Evolutionary conservation across 2,329 filamentous ascomycete genomes (phyloP), one percentile per base, ranked within the genome.

Genomic region (Pseudocercospora vitis): DNA sequence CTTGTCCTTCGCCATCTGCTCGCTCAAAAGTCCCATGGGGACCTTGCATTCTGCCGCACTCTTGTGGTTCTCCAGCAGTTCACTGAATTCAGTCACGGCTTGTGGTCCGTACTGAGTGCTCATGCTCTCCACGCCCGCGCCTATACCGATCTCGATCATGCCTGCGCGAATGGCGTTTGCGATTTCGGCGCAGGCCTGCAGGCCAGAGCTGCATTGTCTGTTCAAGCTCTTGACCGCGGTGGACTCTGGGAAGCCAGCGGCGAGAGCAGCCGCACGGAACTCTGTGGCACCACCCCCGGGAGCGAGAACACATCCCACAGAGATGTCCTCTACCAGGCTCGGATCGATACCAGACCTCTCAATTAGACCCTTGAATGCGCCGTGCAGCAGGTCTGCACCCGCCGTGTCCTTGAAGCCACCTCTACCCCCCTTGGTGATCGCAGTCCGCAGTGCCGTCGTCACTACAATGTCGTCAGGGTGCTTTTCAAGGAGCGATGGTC

Each of bases 81-180:
- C 89, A 24, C 89, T 94, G 81, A 97, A 96, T 74, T 97, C 94
- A 58, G 86, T 83, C 12, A 97, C 92, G 57, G 94, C 94, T 39
- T 78, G 80, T 19, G 92, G 91, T 28, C 92, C 94, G 72, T 97
- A 97, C 70, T 96, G 88, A 53, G 81, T 80, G 68, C 84, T 89
- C 94, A 99, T 99, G 79, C 88, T 94, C 83, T 99, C 94, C 19
- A 96, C 91, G 68, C 94, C 94, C 16, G 91, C 91, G 63, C 92
- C 94, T 64, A 97, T 84, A 65, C 94, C 94, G 59, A 97, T 76
- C 63, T 97, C 92, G 68, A 97, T 97, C 88, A 96, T 95, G 66
- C 91, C 94, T 4, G 84, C 72, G 68, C 83, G 84, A 76, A 99
- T 95, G 64, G 89, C 89, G 78, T 97, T 95, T 63, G 92, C 92